Base-by-base conservation (phyloP, 2,329 filamentous ascomycete genomes). In the Coniella vitis region DNA sequence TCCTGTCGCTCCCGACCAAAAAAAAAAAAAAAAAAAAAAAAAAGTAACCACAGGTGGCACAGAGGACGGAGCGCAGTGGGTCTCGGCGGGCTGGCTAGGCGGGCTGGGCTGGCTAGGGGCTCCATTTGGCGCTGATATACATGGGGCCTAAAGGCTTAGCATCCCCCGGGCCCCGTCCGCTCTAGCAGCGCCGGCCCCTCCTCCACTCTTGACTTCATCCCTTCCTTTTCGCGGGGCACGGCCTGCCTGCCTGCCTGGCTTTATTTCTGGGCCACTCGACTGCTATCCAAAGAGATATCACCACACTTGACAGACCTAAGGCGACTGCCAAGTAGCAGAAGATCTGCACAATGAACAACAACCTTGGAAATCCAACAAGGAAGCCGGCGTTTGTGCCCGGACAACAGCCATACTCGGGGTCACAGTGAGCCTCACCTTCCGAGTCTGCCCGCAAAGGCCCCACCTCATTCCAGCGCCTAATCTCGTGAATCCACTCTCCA, bases 141-240 rank as follows among this genome's bases (percentile, higher is more conserved):
- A 22, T n/a, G 21, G 34, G 34, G 38, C 21, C 13, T 13, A 10
- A 17, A n/a, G 22, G 22, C 39, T 32, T 29, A 25, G 38, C 19
- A 22, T 16, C 9, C n/a, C 4, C 22, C 13, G 21, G 13, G 13
- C 22, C 22, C 38, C 13, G 13, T 20, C 38, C 22, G 14, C 16
- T n/a, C 43, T 37, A 22, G 19, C 17, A 20, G 38, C 22, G 19
- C 49, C 49, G 38, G 49, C 43, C 35, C 29, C 37, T 47, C 45
- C 49, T 49, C 50, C 50, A 49, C 50, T 52, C 39, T 52, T 38
- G 47, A 52, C 50, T 43, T 35, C 50, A 52, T 46, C 20, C 21
- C 42, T 52, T 49, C 35, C 34, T 39, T 32, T 38, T 34, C 38
- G 21, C 38, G 3, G 38, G 13, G n/a, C 38, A 22, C 4, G 38